Evolutionary conservation across 495 filamentous ascomycete species (phyloP).

Genomic region (Penicillium pulvis): DNA sequence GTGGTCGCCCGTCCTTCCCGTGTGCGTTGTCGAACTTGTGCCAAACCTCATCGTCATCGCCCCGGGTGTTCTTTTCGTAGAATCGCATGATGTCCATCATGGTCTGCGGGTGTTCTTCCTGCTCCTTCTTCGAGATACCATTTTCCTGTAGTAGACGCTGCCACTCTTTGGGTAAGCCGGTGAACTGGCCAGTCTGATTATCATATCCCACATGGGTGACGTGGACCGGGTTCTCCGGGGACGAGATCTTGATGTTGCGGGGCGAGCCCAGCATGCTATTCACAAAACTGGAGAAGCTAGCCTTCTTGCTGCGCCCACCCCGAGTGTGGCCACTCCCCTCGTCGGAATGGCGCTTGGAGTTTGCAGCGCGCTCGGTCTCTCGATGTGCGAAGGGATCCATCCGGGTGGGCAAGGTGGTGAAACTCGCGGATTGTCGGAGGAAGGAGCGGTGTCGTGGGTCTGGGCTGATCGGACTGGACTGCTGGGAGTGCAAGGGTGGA

Average conservation of each 20-base stretch:
- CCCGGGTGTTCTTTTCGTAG: slow-evolving; percentile 89
- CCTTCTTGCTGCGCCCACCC: slow-evolving; percentile 76
- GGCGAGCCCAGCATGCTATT: slow-evolving; percentile 89
- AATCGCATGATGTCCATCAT: slow-evolving; percentile 94
- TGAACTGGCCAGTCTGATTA: slow-evolving; percentile 95
- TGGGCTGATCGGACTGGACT: slow-evolving; percentile 61
- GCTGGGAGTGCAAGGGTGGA: slow-evolving; percentile 57
- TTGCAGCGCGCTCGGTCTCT: slow-evolving; percentile 45
- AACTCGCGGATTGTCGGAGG: slow-evolving; percentile 80
- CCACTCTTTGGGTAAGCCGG: slow-evolving; percentile 96
- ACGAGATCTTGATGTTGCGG: slow-evolving; percentile 82
- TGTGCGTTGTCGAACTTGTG: slow-evolving; percentile 90
- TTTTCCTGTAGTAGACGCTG: slow-evolving; percentile 92
- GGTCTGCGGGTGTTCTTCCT: slow-evolving; percentile 91
- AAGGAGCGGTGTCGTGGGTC: slow-evolving; percentile 56
- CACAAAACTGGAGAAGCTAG: slow-evolving; percentile 92
- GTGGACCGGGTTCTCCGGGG: slow-evolving; percentile 95
- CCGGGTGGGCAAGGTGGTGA: slow-evolving; percentile 62
- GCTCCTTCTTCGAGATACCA: slow-evolving; percentile 94
- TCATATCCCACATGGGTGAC: slow-evolving; percentile 98
- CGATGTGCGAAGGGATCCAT: slow-evolving; percentile 55
- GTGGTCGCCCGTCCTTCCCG: slow-evolving; percentile 45
- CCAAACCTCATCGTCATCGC: slow-evolving; percentile 83
- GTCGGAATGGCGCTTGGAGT: slow-evolving; percentile 82
- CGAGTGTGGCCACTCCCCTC: slow-evolving; percentile 64